Base-by-base conservation (phyloP, 176 grass and related monocot genomes). In the Avena atlantica region DNA sequence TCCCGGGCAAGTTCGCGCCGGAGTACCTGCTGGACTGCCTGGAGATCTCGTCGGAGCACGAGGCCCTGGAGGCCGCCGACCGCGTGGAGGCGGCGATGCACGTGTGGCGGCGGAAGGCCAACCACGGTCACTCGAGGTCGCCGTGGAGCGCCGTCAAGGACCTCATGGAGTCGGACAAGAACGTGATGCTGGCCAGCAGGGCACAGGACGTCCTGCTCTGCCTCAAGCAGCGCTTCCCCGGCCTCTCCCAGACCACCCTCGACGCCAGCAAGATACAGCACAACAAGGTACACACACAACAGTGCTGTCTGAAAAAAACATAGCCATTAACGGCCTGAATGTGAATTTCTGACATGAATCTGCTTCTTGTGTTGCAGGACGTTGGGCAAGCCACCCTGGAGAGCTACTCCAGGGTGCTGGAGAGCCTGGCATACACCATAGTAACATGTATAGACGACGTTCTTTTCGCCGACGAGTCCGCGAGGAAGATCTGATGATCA, bases 391-490 rank as follows among this genome's bases (percentile, higher is more conserved):
- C 93, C 12, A 92, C 95, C 63, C 86, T 98, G 60, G 95, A 98
- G 89, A 93, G 95, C 83, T 98, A 98, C 78, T 95, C 95, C 11
- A 89, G 95, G 85, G 92, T 95, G 70, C 80, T 98, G 87, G 95
- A 98, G 87, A 95, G 95, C 91, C 82, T 95, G 83, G 95, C 95
- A 42, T 94, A 95, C 89, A 98, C 59, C 79, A 89, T 98, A 70
- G 78, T 93, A 8, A 91, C 95, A 20, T 91, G 91, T 85, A 95
- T 93, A 84, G 93, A 98, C 65, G 95, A 95, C 1, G 89, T 93
- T 86, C 87, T 95, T 83, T 95, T 89, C 24, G 92, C 91, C 9
- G 91, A 97, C 83, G 88, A 82, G 50, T 88, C 93, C 16, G 88
- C 89, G 31, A 95, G 68, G 81, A 91, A 89, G 76, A 88, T 90